Evolutionary conservation across 768 basidiomycete genomes (phyloP).

Genomic region (Suillus fuscotomentosus): DNA sequence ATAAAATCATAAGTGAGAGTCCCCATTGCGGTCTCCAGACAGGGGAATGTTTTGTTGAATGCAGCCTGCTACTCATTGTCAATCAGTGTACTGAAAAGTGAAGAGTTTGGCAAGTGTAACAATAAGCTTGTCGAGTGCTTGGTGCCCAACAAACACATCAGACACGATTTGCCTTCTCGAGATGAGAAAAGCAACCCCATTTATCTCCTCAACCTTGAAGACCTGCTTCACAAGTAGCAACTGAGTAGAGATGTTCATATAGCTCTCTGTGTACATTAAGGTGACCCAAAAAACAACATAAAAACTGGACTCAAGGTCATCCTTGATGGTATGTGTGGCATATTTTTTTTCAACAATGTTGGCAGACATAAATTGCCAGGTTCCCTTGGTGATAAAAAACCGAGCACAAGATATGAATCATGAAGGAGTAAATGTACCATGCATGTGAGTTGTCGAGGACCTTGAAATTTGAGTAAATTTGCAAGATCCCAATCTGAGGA

Average conservation of each 20-base stretch:
- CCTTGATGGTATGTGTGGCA: conserved; percentile 20
- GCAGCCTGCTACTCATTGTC: not conserved
- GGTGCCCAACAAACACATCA: not conserved
- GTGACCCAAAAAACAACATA: conserved; percentile 17
- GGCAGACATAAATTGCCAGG: too few relatives aligned
- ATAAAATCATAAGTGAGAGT: not conserved
- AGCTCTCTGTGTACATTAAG: not conserved
- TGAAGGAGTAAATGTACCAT: too few relatives aligned
- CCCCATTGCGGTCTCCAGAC: not conserved
- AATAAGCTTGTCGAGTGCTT: not conserved
- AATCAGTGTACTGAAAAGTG: not conserved
- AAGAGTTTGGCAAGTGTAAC: not conserved
- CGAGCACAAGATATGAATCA: too few relatives aligned
- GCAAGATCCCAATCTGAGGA: too few relatives aligned
- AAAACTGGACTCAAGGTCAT: conserved; percentile 33
- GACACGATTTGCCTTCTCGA: not conserved
- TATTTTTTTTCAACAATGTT: too few relatives aligned
- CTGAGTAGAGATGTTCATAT: not conserved
- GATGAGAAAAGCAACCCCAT: not conserved
- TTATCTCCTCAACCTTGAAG: not conserved
- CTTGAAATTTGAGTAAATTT: too few relatives aligned
- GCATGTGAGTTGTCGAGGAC: too few relatives aligned
- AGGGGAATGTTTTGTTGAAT: not conserved
- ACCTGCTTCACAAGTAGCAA: not conserved
- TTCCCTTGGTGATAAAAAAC: too few relatives aligned